A percentile compares a stretch with the other conserved stretches of the same genome.
These are phyloP conservation scores for Euphorbia corollata DNA, from an alignment of 441 rosid species.

Conservation along the genomic window DNA sequence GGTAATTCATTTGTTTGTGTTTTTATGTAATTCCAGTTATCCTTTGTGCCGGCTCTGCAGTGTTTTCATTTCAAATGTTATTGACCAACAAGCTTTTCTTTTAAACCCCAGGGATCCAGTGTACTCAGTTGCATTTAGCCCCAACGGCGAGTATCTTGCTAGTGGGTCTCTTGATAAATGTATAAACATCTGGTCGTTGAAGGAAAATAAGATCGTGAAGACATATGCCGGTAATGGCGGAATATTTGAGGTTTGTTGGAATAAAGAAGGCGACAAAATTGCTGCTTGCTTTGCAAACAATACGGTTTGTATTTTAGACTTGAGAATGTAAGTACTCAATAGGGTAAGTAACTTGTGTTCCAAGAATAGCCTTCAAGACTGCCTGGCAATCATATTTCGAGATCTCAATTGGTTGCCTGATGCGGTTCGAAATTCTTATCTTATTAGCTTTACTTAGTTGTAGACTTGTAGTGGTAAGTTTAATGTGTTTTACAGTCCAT, in stretches of 20 bases:
- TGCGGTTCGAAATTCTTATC: too few relatives aligned
- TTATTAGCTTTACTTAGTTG: slow-evolving; percentile 2
- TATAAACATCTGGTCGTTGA: slow-evolving; percentile 87
- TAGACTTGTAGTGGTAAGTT: slow-evolving; percentile 17
- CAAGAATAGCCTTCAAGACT: slow-evolving; percentile 2
- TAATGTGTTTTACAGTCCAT: not conserved
- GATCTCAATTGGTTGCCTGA: not conserved
- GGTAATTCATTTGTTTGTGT: slow-evolving; percentile 33
- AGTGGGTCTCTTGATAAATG: slow-evolving; percentile 91
- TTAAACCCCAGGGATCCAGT: slow-evolving; percentile 72
- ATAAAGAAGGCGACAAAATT: slow-evolving; percentile 87
- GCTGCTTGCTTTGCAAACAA: slow-evolving; percentile 91
- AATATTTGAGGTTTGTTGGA: slow-evolving; percentile 95
- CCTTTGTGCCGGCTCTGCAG: not conserved
- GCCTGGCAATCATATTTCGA: not conserved
- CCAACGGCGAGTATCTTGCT: slow-evolving; percentile 87
- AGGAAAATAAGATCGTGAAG: slow-evolving; percentile 78
- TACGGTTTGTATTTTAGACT: slow-evolving; percentile 80
- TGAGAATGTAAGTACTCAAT: slow-evolving; percentile 56
- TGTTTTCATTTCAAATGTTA: slow-evolving; percentile 7
- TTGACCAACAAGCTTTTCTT: not conserved
- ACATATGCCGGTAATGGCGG: slow-evolving; percentile 90
- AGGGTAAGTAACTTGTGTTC: not conserved
- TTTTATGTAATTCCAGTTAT: too few relatives aligned
- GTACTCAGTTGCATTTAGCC: slow-evolving; percentile 93